Base-by-base conservation (phyloP, 192 early-diverging fungal genomes). In the Podila verticillata region DNA sequence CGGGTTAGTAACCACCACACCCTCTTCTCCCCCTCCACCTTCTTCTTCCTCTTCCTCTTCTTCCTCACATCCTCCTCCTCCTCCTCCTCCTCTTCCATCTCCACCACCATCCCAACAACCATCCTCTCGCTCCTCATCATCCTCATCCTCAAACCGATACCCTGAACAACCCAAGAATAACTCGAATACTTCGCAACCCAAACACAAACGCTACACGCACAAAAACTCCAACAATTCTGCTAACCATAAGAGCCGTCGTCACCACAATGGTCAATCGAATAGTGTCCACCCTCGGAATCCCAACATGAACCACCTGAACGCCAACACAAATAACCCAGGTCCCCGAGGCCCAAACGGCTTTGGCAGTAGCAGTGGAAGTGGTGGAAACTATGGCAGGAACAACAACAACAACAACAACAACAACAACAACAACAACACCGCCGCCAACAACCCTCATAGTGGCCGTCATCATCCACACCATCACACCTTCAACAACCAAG, bases 1-100 rank as follows among this genome's bases (percentile, higher is more conserved):
- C 32, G 48, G 68, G 68, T 70, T 70, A 63, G 68, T 70, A 70
- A 24, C 68, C 22, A 68, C 17, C 51, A 34, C 65, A 44, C 26
- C 57, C 28, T 57, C 34, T 39, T 34, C 66, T 22, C 36, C 66
- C 3, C n/a, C 22, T 26, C 28, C 39, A 57, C 36, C 44, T 24
- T 31, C 56, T 35, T 48, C 65, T 32, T 13, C 51, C 51, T 31
- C 51, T 34, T 47, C 65, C 51, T 34, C 39, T 32, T 65, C 63
- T 3, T n/a, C n/a, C 63, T 47, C 7, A 24, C 29, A 24, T 24
- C 39, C 63, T 65, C 48, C 2, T 28, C 63, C 3, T 8, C 47
- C 15, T 31, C 32, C 19, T 39, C 32, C 17, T 66, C 65, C 22
- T 24, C 30, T 19, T 65, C 17, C 63, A 28, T 20, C 63, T 47